phyloP scores from a whole-genome alignment of 2,329 filamentous ascomycete species.

The Gaeumannomyces sp. region DNA sequence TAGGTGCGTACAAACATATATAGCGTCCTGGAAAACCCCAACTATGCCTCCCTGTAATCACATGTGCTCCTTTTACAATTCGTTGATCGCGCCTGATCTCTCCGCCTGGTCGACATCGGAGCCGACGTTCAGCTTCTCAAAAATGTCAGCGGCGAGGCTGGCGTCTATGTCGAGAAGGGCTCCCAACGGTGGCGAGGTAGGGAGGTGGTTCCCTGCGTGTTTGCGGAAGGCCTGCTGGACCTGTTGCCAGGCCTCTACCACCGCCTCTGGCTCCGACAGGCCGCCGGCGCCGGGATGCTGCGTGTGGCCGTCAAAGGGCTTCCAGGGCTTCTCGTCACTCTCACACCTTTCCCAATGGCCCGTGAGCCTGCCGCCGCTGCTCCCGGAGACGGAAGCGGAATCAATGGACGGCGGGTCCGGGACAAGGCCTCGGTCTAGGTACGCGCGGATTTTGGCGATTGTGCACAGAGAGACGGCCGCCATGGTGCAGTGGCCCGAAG shows the following conservation, averaged over 20 bases:
- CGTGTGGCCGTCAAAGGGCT: neutral
- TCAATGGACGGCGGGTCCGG: slow-evolving; percentile 20
- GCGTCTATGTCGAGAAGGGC: neutral
- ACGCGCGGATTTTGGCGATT: slow-evolving; percentile 26
- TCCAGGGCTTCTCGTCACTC: slow-evolving; percentile 11
- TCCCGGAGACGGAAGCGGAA: neutral
- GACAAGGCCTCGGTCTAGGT: slow-evolving; percentile 29
- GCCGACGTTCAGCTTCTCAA: slow-evolving; percentile 1
- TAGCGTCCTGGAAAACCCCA: neutral
- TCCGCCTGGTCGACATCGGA: no score
- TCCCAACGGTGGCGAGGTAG: neutral
- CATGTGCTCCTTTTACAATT: no score
- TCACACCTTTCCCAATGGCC: slow-evolving; percentile 9
- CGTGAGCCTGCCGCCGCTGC: neutral
- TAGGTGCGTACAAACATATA: neutral
- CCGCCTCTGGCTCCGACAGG: neutral
- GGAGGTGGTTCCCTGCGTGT: neutral
- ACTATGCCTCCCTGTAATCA: neutral
- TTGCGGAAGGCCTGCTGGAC: neutral
- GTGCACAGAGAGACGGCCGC: slow-evolving; percentile 31
- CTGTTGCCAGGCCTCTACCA: neutral
- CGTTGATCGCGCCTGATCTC: no score
- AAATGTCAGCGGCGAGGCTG: neutral
- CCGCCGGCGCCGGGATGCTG: neutral
- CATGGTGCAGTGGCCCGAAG: slow-evolving; percentile 30